Evolutionary conservation across 305 asterid species (phyloP).

Genomic region (Ruellia speciosa): DNA sequence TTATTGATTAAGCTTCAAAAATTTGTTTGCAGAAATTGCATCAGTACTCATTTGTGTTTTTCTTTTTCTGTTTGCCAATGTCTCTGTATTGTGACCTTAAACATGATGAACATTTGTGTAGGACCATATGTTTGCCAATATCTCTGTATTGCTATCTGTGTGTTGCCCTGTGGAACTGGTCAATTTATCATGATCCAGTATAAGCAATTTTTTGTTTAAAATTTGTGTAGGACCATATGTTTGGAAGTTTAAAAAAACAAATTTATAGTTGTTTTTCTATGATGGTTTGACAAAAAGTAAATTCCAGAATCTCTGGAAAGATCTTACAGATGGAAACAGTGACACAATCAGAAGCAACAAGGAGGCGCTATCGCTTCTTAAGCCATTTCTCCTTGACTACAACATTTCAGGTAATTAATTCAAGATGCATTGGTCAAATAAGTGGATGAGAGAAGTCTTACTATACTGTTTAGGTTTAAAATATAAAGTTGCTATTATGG

Average conservation of each 20-base stretch:
- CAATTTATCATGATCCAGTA: neutral
- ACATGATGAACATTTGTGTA: constrained; percentile 1
- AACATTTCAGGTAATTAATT: constrained; percentile 61
- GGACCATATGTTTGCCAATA: neutral
- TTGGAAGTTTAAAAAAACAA: constrained; percentile 4
- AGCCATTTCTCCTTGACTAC: constrained; percentile 95
- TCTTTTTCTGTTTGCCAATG: neutral
- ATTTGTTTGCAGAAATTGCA: constrained; percentile 5
- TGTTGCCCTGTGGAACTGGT: neutral
- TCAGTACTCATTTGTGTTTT: neutral
- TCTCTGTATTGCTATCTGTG: neutral
- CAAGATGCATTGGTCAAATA: neutral
- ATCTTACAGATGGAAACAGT: constrained; percentile 74
- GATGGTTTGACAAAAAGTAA: constrained; percentile 20
- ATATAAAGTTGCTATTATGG: no score
- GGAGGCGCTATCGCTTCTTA: constrained; percentile 85
- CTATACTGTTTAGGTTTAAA: neutral
- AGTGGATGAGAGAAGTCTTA: constrained; percentile 9
- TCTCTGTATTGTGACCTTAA: neutral
- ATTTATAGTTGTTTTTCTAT: constrained; percentile 6
- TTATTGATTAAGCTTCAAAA: neutral
- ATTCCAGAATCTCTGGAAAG: constrained; percentile 75
- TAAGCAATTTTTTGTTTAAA: constrained; percentile 2
- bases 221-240: constrained; percentile 3
- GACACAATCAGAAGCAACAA: constrained; percentile 79